These are phyloP conservation scores for Russula foetens DNA, from an alignment of 768 basidiomycete genomes.

Conservation along the genomic window DNA sequence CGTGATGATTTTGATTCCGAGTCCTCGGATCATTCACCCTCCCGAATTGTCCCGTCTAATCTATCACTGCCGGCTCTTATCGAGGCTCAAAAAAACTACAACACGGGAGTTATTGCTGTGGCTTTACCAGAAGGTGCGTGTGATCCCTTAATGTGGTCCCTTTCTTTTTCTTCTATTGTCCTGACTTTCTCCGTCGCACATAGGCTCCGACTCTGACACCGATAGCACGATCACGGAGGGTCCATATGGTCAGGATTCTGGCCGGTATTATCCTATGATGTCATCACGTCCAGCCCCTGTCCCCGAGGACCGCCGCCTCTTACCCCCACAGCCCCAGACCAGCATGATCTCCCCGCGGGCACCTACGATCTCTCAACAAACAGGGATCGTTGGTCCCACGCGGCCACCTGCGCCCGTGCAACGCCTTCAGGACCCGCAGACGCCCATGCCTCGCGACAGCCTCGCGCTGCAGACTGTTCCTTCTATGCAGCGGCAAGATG, in stretches of 20 bases:
- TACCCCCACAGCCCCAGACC: conserved; percentile 13
- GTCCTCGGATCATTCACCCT: conserved; percentile 9
- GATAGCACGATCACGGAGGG: conserved; percentile 20
- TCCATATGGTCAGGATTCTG: conserved; percentile 11
- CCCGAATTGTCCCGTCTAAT: conserved; percentile 14
- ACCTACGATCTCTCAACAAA: conserved; percentile 1
- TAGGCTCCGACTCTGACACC: conserved; percentile 21
- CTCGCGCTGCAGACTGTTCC: conserved; percentile 6
- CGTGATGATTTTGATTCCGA: not conserved
- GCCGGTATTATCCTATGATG: conserved; percentile 14
- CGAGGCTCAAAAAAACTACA: conserved; percentile 15
- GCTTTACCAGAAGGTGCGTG: conserved; percentile 18
- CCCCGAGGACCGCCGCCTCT: conserved; percentile 15
- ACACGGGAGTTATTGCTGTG: conserved; percentile 13
- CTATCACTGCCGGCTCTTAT: conserved; percentile 21
- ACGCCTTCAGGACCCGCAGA: conserved; percentile 9
- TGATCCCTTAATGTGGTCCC: not conserved
- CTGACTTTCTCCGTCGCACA: not conserved
- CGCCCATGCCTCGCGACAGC: conserved; percentile 17
- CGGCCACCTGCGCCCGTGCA: conserved; percentile 1
- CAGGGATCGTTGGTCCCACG: not conserved
- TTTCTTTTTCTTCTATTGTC: not conserved
- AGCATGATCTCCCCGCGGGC: conserved; percentile 1
- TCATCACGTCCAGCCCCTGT: conserved; percentile 12
- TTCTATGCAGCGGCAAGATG: conserved; percentile 8